Percentiles rank a stretch among this genome's conserved stretches.
Evolutionary conservation across 257 asterid species (phyloP).

Genomic region (Jacaranda copaia): DNA sequence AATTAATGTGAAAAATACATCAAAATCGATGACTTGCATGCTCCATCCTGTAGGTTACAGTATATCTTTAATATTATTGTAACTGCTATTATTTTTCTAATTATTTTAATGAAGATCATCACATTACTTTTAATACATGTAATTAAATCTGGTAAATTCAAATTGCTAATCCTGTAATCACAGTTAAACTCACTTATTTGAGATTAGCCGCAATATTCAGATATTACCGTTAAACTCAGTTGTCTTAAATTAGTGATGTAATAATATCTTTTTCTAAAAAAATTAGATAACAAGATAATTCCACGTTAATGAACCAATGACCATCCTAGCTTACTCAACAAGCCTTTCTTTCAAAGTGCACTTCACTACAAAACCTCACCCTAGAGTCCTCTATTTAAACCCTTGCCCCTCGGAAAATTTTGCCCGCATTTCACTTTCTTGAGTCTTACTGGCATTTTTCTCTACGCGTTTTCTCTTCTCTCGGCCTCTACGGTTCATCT

Average conservation of each 20-base stretch:
- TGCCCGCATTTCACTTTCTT: background rate
- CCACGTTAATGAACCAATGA: conserved; percentile 33
- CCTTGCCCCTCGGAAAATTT: background rate
- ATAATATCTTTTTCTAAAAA: too few relatives aligned
- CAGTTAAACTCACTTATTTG: background rate
- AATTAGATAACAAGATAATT: background rate
- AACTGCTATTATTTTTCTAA: too few relatives aligned
- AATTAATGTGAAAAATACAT: too few relatives aligned
- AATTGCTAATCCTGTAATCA: background rate
- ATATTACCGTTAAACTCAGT: too few relatives aligned
- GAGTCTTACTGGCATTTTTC: background rate
- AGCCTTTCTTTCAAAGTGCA: conserved; percentile 6
- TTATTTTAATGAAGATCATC: too few relatives aligned
- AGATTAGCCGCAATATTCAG: too few relatives aligned
- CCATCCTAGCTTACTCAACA: conserved; percentile 36
- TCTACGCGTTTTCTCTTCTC: conserved; percentile 28
- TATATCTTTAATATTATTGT: too few relatives aligned
- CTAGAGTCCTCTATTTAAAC: conserved; percentile 26
- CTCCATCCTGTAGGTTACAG: too few relatives aligned
- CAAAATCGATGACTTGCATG: too few relatives aligned
- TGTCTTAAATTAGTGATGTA: too few relatives aligned
- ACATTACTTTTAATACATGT: background rate
- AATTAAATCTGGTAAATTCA: background rate
- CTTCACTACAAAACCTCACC: conserved; percentile 18
- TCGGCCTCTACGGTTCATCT: conserved; percentile 39